Evolutionary conservation across 2,329 filamentous ascomycete genomes (phyloP).

Genomic region (Aspergillus fijiensis): DNA sequence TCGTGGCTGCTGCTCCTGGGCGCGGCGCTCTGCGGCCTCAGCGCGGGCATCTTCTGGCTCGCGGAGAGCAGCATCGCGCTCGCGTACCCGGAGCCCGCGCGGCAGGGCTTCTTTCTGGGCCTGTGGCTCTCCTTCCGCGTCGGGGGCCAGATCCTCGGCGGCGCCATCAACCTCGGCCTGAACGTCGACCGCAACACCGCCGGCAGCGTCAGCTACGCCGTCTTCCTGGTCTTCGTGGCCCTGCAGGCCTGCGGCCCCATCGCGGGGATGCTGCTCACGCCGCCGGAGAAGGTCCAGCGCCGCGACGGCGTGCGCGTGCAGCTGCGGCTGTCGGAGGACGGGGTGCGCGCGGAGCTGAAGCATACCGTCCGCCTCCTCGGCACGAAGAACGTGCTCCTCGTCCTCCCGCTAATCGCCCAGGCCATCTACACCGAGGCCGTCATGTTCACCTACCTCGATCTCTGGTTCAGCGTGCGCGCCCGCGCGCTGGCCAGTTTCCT

Average conservation of each 20-base stretch:
- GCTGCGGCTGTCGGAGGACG: conserved; percentile 54
- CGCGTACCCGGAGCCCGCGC: conserved; percentile 69
- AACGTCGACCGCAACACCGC: conserved; percentile 58
- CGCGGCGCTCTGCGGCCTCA: conserved; percentile 67
- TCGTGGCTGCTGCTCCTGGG: conserved; percentile 70
- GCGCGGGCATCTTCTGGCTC: conserved; percentile 73
- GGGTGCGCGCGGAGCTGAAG: conserved; percentile 60
- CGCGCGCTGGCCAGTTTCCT: conserved; percentile 70
- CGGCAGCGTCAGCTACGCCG: conserved; percentile 67
- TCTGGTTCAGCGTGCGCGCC: conserved; percentile 70
- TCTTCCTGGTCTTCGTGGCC: conserved; percentile 69
- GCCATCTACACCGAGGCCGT: conserved; percentile 71
- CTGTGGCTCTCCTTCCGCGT: conserved; percentile 66
- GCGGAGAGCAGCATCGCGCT: conserved; percentile 72
- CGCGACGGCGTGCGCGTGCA: conserved; percentile 64
- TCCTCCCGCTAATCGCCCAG: conserved; percentile 68
- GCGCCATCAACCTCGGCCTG: conserved; percentile 68
- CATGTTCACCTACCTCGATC: conserved; percentile 66
- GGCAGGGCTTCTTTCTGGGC: conserved; percentile 63
- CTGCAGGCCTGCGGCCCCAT: conserved; percentile 66
- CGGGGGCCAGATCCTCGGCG: conserved; percentile 67
- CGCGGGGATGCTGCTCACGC: conserved; percentile 62
- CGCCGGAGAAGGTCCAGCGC: conserved; percentile 62
- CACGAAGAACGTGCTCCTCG: conserved; percentile 61
- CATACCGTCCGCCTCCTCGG: conserved; percentile 60